Evolutionary conservation across 768 basidiomycete species (phyloP).

Genomic region (Infundibulicybe gibba): DNA sequence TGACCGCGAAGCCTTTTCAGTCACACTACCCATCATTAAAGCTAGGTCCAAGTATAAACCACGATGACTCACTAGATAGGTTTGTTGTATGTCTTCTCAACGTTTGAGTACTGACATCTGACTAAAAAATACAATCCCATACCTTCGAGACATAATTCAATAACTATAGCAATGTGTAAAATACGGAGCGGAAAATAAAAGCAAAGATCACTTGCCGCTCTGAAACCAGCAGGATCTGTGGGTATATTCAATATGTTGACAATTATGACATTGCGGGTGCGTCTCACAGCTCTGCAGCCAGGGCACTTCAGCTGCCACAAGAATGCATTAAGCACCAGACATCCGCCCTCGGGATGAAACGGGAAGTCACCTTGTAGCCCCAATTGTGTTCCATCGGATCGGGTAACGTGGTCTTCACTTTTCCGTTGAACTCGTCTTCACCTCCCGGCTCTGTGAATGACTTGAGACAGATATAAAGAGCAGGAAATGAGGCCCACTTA

Average conservation of each 20-base stretch:
- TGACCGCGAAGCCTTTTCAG: slow-evolving; percentile 71
- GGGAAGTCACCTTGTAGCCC: slow-evolving; percentile 46
- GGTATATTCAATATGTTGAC: neutral
- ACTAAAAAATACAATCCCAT: neutral
- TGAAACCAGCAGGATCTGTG: slow-evolving; percentile 56
- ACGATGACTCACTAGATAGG: slow-evolving; percentile 49
- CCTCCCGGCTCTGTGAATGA: slow-evolving; percentile 45
- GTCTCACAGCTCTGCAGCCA: slow-evolving; percentile 59
- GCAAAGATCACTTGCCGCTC: slow-evolving; percentile 31
- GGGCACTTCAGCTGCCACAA: slow-evolving; percentile 44
- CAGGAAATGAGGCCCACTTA: slow-evolving; percentile 22
- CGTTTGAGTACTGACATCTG: neutral
- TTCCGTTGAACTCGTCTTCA: slow-evolving; percentile 52
- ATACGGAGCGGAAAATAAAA: neutral
- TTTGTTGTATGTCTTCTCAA: slow-evolving; percentile 28
- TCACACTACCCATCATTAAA: slow-evolving; percentile 36
- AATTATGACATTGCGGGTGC: neutral
- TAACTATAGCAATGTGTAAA: slow-evolving; percentile 26
- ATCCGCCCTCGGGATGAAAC: neutral
- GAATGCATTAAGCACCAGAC: neutral
- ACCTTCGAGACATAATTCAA: slow-evolving; percentile 70
- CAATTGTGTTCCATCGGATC: slow-evolving; percentile 54
- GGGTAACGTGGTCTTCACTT: slow-evolving; percentile 48
- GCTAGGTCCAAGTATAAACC: neutral
- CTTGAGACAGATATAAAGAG: neutral